Evolutionary conservation across 805 yeast species (phyloP).

Genomic region (Jamesozyma lodderae): DNA sequence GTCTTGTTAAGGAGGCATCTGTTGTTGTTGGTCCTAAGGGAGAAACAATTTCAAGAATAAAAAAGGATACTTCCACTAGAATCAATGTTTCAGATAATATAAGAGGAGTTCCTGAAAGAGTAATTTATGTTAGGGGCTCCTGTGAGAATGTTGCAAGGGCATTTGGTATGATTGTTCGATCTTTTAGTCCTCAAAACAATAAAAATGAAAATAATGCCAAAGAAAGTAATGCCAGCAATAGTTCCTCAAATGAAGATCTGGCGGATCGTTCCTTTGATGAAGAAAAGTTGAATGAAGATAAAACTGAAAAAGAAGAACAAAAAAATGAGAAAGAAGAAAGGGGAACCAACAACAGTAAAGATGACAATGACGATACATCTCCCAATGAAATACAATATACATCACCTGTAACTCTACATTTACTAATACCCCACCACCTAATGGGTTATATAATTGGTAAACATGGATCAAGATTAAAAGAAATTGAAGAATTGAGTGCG

Average conservation of each 20-base stretch:
- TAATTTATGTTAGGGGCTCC: constrained; percentile 63
- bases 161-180: constrained; percentile 62
- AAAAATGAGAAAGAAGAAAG: not conserved
- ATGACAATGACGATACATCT: not conserved
- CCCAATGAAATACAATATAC: too few relatives aligned
- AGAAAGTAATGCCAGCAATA: constrained; percentile 32
- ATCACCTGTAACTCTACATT: constrained; percentile 46
- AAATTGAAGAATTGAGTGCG: constrained; percentile 75
- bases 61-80: constrained; percentile 53
- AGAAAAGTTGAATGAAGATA: constrained; percentile 36
- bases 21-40: constrained; percentile 73
- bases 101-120: constrained; percentile 63
- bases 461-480: constrained; percentile 62
- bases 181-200: constrained; percentile 30
- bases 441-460: constrained; percentile 79
- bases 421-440: constrained; percentile 67
- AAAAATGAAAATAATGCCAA: constrained; percentile 3
- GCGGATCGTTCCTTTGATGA: constrained; percentile 9
- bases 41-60: constrained; percentile 56
- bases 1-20: constrained; percentile 68
- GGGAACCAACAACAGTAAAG: not conserved
- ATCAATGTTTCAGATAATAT: constrained; percentile 67
- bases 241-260: not conserved
- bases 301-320: not conserved
- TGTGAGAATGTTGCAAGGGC: constrained; percentile 76